Conservation (phyloP, 345 rosid genomes). For the Sisymbrium altissimum region DNA sequence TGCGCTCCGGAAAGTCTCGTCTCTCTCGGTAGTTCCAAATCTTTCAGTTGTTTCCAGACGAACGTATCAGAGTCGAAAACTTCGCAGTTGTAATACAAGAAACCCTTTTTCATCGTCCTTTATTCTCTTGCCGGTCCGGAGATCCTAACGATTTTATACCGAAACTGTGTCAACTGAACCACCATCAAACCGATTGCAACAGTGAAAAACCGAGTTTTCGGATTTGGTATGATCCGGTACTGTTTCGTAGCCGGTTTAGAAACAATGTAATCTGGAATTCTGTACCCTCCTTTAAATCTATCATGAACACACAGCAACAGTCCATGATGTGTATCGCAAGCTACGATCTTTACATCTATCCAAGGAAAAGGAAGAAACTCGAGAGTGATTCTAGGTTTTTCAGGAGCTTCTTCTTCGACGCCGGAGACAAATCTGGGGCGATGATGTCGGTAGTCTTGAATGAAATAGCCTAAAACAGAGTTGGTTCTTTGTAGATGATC, state of each 20-base stretch:
- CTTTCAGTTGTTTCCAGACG: background rate
- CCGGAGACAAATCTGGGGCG: background rate
- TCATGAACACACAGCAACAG: constrained; percentile 2
- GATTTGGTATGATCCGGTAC: constrained; percentile 18
- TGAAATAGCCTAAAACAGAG: constrained; percentile 16
- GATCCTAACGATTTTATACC: constrained; percentile 20
- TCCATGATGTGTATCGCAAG: constrained; percentile 20
- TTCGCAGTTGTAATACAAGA: background rate
- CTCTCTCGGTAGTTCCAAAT: background rate
- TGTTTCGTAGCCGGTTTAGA: constrained; percentile 27
- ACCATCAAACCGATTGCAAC: constrained; percentile 4
- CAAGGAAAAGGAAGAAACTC: constrained; percentile 11
- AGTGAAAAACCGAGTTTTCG: constrained; percentile 10
- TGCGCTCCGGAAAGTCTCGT: background rate
- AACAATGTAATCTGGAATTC: constrained; percentile 9
- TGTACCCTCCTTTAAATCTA: background rate
- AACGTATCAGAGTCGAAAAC: constrained; percentile 13
- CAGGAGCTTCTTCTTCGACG: background rate
- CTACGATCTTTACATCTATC: background rate
- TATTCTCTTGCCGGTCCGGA: background rate
- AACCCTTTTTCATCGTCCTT: background rate
- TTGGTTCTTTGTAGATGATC: constrained; percentile 7
- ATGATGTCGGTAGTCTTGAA: background rate
- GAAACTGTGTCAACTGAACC: background rate
- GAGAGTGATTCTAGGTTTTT: background rate